Percentiles rank a stretch among this genome's conserved stretches.
Evolutionary conservation across 495 filamentous ascomycete genomes (phyloP).

Genomic region (Sporormia fimetaria): DNA sequence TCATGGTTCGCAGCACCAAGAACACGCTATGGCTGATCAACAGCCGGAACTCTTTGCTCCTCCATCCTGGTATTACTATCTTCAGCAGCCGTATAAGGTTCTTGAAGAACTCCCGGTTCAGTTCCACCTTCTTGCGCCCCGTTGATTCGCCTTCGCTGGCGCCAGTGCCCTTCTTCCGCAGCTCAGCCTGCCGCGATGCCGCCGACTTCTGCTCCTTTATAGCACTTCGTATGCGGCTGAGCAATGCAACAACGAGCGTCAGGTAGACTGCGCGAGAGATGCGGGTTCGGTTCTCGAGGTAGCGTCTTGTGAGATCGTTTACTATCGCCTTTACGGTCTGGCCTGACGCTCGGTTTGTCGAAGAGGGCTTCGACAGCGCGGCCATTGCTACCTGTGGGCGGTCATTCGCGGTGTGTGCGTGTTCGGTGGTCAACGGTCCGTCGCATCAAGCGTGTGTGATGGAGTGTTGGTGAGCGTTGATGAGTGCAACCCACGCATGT

Average conservation of each 20-base stretch:
- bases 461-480: too few relatives aligned
- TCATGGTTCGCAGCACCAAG: conserved; percentile 71
- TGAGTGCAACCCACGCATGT: too few relatives aligned
- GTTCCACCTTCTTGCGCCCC: conserved; percentile 72
- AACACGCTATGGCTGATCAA: conserved; percentile 76
- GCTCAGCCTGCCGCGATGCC: conserved; percentile 56
- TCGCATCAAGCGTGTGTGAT: too few relatives aligned
- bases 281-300: conserved; percentile 72
- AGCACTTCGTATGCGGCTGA: conserved; percentile 82
- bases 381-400: conserved; percentile 45
- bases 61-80: conserved; percentile 83
- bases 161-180: conserved; percentile 45
- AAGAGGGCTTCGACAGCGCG: conserved; percentile 64
- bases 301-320: conserved; percentile 59
- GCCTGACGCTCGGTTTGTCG: conserved; percentile 43
- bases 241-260: conserved; percentile 76
- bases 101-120: conserved; percentile 92
- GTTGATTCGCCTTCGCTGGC: conserved; percentile 35
- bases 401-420: conserved; percentile 11
- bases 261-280: conserved; percentile 89
- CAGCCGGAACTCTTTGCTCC: conserved; percentile 76
- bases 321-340: conserved; percentile 63
- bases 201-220: conserved; percentile 88
- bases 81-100: conserved; percentile 65
- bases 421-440: too few relatives aligned